Base-by-base conservation (phyloP, 139 green algal genomes). In the Dunaliella primolecta region DNA sequence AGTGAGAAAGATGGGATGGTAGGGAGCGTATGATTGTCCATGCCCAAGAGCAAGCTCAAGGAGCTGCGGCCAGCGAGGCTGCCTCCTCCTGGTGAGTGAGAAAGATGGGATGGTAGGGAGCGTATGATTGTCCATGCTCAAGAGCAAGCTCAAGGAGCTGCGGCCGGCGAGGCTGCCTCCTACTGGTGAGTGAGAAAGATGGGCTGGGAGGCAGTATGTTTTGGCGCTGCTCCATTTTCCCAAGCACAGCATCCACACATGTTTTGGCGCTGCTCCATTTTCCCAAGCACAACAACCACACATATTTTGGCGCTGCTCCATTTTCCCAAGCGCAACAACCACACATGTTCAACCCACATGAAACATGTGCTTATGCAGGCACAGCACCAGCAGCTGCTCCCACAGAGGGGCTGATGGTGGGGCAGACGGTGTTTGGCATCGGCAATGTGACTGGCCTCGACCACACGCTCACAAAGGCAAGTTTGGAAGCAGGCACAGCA, bases 391-490 rank as follows among this genome's bases (percentile, higher is more conserved):
- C 80, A n/a, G 70, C 75, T 36, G 74, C 25, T 77, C 27, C 71
- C n/a, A 20, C n/a, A 25, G 33, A 29, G 25, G 75, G 75, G n/a
- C 81, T 88, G 31, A 64, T 70, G 20, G 79, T 89, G 56, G 85
- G 85, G 0, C 82, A 86, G 34, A 78, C 55, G 27, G 92, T 95
- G 57, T 97, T 87, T 86, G 94, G 89, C 20, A 92, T 97, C 34
- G 93, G 91, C 57, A 96, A 96, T 84, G 90, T 94, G 0, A 95
- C 93, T 83, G 94, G 94, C 3, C 87, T 97, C 82, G 92, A 96
- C 79, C 93, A 96, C 87, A 96, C 92, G 0, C 88, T 97, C 3
- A 96, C 91, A 64, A 82, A 86, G 82, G 89, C 87, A 72, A 21
- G 78, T 25, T n/a, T n/a, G n/a, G n/a, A n/a, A n/a, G n/a, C n/a